Percentiles rank a stretch among this genome's conserved stretches.
phyloP scores from a whole-genome alignment of 179 eudicot species.

The Pouteria campechiana region DNA sequence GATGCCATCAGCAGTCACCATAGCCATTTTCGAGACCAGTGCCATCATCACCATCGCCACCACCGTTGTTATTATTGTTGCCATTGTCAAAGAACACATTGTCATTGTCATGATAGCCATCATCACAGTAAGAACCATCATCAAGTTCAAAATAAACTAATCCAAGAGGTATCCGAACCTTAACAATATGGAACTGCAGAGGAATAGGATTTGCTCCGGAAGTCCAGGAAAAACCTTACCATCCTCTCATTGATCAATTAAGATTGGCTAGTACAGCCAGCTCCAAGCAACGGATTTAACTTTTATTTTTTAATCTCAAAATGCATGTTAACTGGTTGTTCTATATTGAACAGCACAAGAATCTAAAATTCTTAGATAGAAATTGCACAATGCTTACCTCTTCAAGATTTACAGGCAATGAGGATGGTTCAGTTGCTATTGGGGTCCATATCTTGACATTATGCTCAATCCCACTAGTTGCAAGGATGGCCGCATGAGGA shows the following conservation, averaged over 20 bases:
- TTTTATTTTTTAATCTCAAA: too few species aligned
- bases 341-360: not conserved
- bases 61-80: slow-evolving; percentile 5
- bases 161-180: slow-evolving; percentile 23
- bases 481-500: slow-evolving; percentile 69
- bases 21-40: slow-evolving; percentile 3
- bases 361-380: not conserved
- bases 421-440: slow-evolving; percentile 52
- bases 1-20: too few species aligned
- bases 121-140: slow-evolving; percentile 13
- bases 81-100: slow-evolving; percentile 12
- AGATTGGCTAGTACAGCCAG: not conserved
- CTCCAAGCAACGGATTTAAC: not conserved
- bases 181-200: slow-evolving; percentile 24
- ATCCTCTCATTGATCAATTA: not conserved
- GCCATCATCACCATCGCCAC: slow-evolving; percentile 5
- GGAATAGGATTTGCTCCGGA: slow-evolving; percentile 23
- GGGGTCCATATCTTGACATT: slow-evolving; percentile 93
- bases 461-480: slow-evolving; percentile 84
- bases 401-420: slow-evolving; percentile 56
- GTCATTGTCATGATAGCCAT: slow-evolving; percentile 9
- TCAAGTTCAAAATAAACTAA: slow-evolving; percentile 24
- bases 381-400: slow-evolving; percentile 39
- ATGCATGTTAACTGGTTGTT: too few species aligned
- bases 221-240: not conserved